Conservation (phyloP, 345 rosid species). For the Firmiana major region DNA sequence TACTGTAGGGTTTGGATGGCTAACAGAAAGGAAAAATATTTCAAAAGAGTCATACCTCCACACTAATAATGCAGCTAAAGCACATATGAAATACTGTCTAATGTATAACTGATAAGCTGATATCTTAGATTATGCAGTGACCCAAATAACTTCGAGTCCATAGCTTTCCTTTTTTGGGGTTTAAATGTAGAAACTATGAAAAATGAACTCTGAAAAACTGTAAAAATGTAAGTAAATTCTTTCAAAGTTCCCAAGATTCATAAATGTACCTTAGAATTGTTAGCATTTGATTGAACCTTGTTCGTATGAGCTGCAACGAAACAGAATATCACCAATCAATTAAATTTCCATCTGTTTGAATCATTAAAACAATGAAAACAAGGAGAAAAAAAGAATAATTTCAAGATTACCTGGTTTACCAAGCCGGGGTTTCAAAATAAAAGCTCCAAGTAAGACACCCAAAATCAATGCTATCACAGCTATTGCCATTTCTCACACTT, state of each 20-base stretch:
- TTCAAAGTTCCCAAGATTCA: neutral
- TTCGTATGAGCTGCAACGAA: slow-evolving; percentile 19
- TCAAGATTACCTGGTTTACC: slow-evolving; percentile 25
- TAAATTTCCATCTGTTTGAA: neutral
- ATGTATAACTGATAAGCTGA: neutral
- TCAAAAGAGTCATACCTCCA: neutral
- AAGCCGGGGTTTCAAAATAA: slow-evolving; percentile 29
- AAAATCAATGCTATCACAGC: slow-evolving; percentile 37
- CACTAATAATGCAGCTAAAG: neutral
- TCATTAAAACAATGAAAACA: neutral
- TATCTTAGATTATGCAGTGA: neutral
- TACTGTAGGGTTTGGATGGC: slow-evolving; percentile 41
- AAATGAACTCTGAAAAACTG: neutral
- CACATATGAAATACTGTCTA: neutral
- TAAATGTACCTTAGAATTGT: slow-evolving; percentile 15
- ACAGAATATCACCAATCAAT: neutral
- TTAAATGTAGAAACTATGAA: neutral
- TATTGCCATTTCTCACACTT: slow-evolving; percentile 20
- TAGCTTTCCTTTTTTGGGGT: neutral
- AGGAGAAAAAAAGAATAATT: neutral
- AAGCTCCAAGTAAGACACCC: slow-evolving; percentile 34
- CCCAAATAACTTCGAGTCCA: neutral
- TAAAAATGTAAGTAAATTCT: neutral
- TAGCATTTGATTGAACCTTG: slow-evolving; percentile 20
- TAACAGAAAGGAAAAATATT: neutral